phyloP scores from a whole-genome alignment of 768 basidiomycete genomes.

The Tubosaeta sp. region DNA sequence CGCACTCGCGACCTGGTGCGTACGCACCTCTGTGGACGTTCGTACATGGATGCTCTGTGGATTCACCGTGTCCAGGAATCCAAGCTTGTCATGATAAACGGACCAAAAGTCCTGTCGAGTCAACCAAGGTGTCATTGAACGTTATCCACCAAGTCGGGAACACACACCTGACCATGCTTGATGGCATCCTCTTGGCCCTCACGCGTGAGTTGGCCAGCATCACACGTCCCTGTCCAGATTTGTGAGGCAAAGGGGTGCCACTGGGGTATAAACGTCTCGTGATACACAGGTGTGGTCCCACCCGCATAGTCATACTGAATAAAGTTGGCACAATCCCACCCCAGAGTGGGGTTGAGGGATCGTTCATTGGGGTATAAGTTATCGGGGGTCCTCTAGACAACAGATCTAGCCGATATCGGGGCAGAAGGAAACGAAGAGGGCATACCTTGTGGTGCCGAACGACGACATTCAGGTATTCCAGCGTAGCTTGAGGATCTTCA shows the following conservation, averaged over 20 bases:
- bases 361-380: constrained; percentile 44
- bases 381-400: constrained; percentile 42
- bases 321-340: constrained; percentile 41
- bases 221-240: constrained; percentile 48
- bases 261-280: constrained; percentile 35
- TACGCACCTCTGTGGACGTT: constrained; percentile 43
- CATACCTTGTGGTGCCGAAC: constrained; percentile 47
- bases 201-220: constrained; percentile 43
- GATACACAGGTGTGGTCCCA: constrained; percentile 35
- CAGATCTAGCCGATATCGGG: background rate
- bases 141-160: background rate
- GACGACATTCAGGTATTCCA: constrained; percentile 41
- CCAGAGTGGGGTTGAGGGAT: constrained; percentile 32
- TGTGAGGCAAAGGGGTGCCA: constrained; percentile 42
- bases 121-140: background rate
- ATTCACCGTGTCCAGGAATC: constrained; percentile 35
- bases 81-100: constrained; percentile 36
- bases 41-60: constrained; percentile 39
- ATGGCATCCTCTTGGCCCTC: constrained; percentile 42
- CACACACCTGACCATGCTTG: constrained; percentile 36
- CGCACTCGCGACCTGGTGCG: constrained; percentile 44
- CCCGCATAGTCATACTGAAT: constrained; percentile 37
- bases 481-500: constrained; percentile 21
- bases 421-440: background rate
- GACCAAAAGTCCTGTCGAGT: constrained; percentile 43